Evolutionary conservation across 73 alveolate genomes (phyloP).

Genomic region (Tetrahymena malaccensis): DNA sequence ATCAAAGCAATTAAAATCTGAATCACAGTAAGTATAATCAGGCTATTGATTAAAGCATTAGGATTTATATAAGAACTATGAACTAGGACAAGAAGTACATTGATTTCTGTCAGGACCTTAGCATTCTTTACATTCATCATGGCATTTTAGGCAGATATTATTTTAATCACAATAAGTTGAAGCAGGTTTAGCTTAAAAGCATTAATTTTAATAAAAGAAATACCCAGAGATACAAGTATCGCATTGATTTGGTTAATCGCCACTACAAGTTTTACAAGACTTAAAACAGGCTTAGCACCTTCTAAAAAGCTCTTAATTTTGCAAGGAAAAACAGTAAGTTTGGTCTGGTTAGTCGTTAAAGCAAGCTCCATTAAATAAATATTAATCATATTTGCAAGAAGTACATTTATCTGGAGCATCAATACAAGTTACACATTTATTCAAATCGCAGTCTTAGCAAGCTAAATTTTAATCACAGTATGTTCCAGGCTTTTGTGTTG

Average conservation of each 20-base stretch:
- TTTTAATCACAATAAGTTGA: not conserved
- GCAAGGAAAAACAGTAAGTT: not conserved
- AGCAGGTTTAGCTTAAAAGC: not conserved
- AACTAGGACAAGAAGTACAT: not conserved
- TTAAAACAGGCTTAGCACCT: not conserved
- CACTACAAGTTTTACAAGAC: not conserved
- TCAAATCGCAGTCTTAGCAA: not conserved
- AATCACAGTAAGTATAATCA: not conserved
- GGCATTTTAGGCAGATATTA: not conserved
- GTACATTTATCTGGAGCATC: not conserved
- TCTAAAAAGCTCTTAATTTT: not conserved
- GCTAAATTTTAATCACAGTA: not conserved
- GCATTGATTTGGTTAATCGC: not conserved
- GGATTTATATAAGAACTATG: not conserved
- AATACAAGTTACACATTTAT: not conserved
- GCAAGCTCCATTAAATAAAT: not conserved
- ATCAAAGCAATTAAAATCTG: not conserved
- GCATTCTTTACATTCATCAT: not conserved
- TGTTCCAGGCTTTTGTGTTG: not conserved
- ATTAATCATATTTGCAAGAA: not conserved
- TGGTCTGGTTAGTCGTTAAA: not conserved
- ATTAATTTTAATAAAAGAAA: not conserved
- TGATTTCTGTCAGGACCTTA: not conserved
- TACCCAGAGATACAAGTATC: not conserved
- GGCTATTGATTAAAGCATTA: not conserved